A percentile compares a stretch with the other conserved stretches of the same genome.
phyloP scores from a whole-genome alignment of 805 yeast genomes.

The Sugiyamaella smithiae region DNA sequence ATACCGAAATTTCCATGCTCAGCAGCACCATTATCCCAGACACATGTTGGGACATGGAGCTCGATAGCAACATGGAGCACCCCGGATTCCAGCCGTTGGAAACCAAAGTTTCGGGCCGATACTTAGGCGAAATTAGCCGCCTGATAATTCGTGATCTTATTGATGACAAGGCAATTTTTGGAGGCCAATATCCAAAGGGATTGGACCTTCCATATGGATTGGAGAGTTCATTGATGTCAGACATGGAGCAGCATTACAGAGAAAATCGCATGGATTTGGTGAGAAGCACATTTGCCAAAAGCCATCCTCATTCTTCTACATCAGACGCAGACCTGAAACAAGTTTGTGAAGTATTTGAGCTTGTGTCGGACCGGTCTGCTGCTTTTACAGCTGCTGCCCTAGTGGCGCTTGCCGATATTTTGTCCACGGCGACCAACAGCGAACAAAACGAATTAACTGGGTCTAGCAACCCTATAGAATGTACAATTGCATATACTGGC shows the following conservation, averaged over 20 bases:
- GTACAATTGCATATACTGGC: conserved; percentile 33
- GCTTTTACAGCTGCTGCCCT: conserved; percentile 33
- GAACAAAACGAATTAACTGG: not conserved
- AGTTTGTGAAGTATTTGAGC: conserved; percentile 25
- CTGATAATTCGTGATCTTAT: conserved; percentile 68
- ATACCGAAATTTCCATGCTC: conserved; percentile 92
- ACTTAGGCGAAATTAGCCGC: conserved; percentile 80
- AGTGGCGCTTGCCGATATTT: conserved; percentile 26
- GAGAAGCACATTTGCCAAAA: conserved; percentile 21
- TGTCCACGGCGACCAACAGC: conserved; percentile 10
- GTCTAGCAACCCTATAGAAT: conserved; percentile 15
- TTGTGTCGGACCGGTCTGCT: conserved; percentile 35
- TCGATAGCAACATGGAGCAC: conserved; percentile 60
- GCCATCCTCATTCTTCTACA: conserved; percentile 12
- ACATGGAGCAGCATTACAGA: conserved; percentile 25
- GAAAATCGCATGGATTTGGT: conserved; percentile 24
- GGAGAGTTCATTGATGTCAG: conserved; percentile 27
- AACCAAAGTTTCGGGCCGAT: conserved; percentile 84
- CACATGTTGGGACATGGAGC: conserved; percentile 67
- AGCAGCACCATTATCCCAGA: conserved; percentile 77
- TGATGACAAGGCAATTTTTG: conserved; percentile 38
- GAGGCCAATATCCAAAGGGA: conserved; percentile 25
- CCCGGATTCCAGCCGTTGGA: conserved; percentile 84
- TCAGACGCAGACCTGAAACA: conserved; percentile 24
- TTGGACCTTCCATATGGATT: conserved; percentile 28